These are phyloP conservation scores for Musa beccarii DNA, from an alignment of 176 grass and related monocot genomes.

Conservation along the genomic window DNA sequence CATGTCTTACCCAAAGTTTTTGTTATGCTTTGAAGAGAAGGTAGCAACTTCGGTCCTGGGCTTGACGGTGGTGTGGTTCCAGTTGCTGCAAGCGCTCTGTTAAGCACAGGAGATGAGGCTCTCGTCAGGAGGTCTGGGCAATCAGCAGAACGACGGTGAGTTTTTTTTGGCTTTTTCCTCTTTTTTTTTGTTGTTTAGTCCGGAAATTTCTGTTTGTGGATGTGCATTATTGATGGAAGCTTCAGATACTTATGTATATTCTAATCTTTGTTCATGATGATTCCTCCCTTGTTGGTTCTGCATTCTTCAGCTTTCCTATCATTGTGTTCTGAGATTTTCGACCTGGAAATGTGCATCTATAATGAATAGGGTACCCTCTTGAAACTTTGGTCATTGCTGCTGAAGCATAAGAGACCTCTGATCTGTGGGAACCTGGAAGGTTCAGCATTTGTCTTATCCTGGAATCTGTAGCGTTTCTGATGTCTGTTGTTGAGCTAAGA, in stretches of 20 bases:
- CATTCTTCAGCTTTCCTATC: not conserved
- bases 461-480: not conserved
- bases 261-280: not conserved
- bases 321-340: not conserved
- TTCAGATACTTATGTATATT: not conserved
- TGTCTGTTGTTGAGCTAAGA: not conserved
- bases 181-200: not conserved
- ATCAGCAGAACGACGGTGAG: conserved; percentile 9
- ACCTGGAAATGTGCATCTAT: not conserved
- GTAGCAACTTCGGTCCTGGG: not conserved
- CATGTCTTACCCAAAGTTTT: not conserved
- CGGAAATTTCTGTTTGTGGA: not conserved
- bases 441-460: not conserved
- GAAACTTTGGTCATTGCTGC: not conserved
- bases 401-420: not conserved
- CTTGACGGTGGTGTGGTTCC: not conserved
- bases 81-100: not conserved
- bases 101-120: conserved; percentile 5
- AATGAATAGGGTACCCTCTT: not conserved
- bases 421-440: not conserved
- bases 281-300: not conserved
- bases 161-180: not conserved
- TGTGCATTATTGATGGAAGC: not conserved
- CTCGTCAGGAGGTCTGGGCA: not conserved
- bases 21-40: not conserved